Conservation (phyloP, 768 basidiomycete genomes). For the Termitomyces sp. region DNA sequence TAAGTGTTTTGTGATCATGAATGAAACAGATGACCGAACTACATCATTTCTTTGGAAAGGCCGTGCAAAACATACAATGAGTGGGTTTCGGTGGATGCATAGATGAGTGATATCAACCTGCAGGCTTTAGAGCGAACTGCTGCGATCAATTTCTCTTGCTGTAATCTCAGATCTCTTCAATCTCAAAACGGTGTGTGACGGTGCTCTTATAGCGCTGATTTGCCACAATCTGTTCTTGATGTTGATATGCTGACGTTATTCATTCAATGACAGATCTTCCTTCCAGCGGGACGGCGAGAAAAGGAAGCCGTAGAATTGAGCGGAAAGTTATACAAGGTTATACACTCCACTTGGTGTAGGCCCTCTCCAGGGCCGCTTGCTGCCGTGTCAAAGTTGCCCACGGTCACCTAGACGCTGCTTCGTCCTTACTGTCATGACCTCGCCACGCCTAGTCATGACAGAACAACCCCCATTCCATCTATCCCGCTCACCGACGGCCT, state of each 20-base stretch:
- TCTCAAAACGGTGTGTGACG: neutral
- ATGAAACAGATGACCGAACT: constrained; percentile 9
- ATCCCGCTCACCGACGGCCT: constrained; percentile 15
- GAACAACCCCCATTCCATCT: constrained; percentile 25
- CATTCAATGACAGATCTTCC: neutral
- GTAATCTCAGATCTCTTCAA: neutral
- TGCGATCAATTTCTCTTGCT: neutral
- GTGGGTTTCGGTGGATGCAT: neutral
- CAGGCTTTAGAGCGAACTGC: neutral
- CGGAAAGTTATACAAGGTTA: too few relatives aligned
- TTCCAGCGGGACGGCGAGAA: neutral
- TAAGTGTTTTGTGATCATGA: constrained; percentile 4
- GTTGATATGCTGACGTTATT: neutral
- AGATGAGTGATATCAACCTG: neutral
- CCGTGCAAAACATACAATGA: neutral
- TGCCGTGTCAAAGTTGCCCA: constrained; percentile 8
- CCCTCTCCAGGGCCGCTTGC: neutral
- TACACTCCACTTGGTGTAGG: neutral
- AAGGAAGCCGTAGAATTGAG: neutral
- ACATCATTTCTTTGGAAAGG: neutral
- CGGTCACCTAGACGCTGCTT: constrained; percentile 6
- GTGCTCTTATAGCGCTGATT: neutral
- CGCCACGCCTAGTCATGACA: constrained; percentile 22
- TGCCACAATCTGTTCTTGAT: neutral
- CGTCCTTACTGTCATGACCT: neutral